Conservation (phyloP, 805 yeast species). For the Wickerhamiella shivajii region DNA sequence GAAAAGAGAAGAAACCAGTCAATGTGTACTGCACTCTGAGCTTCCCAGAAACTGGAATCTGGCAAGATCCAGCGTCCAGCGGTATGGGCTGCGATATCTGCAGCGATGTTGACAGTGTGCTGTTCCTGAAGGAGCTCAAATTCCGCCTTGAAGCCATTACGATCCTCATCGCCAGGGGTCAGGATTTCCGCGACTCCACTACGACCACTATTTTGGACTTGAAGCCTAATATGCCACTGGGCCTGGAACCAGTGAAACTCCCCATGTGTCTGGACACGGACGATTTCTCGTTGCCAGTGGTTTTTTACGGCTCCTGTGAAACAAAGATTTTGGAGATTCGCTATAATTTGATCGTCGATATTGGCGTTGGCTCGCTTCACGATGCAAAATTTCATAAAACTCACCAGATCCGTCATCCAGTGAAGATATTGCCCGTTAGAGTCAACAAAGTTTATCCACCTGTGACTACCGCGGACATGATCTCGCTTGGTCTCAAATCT, state of each 20-base stretch:
- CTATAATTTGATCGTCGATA: conserved; percentile 3
- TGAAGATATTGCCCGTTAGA: conserved; percentile 1
- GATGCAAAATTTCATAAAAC: neutral
- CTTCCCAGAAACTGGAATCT: conserved; percentile 4
- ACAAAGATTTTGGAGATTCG: neutral
- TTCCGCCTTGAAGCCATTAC: conserved; percentile 3
- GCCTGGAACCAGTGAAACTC: conserved; percentile 6
- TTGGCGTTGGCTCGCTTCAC: neutral
- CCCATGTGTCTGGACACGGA: conserved; percentile 3
- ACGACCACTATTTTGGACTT: conserved; percentile 1
- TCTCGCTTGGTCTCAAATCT: too few species aligned
- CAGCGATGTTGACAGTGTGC: conserved; percentile 3
- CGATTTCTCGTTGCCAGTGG: conserved; percentile 2
- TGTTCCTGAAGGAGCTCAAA: conserved; percentile 1
- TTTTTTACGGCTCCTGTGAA: conserved; percentile 4
- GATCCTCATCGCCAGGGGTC: conserved; percentile 2
- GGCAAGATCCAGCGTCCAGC: neutral
- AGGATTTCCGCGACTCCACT: neutral
- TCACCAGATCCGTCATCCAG: conserved; percentile 1
- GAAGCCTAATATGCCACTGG: conserved; percentile 4
- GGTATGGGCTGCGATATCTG: conserved; percentile 1
- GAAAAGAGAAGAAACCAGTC: neutral
- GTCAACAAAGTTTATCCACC: too few species aligned
- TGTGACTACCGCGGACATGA: too few species aligned
- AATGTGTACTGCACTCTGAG: conserved; percentile 1